Conservation (phyloP, 345 rosid genomes). For the Trapa bicornis region DNA sequence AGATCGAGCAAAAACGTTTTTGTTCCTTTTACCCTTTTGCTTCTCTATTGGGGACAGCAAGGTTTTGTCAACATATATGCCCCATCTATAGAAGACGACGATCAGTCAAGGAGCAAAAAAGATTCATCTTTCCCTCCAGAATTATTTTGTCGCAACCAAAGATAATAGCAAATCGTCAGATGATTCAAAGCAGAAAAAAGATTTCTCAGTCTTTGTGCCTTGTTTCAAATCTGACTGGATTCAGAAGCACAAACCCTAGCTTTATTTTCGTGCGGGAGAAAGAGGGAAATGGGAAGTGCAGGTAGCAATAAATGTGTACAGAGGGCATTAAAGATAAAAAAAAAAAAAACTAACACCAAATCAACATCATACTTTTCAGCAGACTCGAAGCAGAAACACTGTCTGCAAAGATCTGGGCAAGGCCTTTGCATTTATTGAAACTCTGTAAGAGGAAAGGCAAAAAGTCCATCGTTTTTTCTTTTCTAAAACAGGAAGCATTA, state of each 20-base stretch:
- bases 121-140: background rate
- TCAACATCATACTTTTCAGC: background rate
- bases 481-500: background rate
- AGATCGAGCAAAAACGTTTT: background rate
- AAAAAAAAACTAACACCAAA: background rate
- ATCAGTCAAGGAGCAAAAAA: background rate
- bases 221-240: background rate
- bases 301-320: background rate
- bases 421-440: conserved; percentile 44
- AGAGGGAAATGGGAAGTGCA: background rate
- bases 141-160: background rate
- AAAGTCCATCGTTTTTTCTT: conserved; percentile 7
- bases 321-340: conserved; percentile 8
- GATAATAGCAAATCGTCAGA: background rate
- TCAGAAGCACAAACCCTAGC: background rate
- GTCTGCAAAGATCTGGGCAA: conserved; percentile 31
- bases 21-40: background rate
- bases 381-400: background rate
- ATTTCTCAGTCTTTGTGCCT: background rate
- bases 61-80: background rate
- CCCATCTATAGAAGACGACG: background rate
- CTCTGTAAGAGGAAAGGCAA: conserved; percentile 7
- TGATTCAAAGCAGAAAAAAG: conserved; percentile 1
- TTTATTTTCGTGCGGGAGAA: background rate
- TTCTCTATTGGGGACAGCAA: background rate